phyloP scores from a whole-genome alignment of 306 rosid species.

The Casuarina glauca region DNA sequence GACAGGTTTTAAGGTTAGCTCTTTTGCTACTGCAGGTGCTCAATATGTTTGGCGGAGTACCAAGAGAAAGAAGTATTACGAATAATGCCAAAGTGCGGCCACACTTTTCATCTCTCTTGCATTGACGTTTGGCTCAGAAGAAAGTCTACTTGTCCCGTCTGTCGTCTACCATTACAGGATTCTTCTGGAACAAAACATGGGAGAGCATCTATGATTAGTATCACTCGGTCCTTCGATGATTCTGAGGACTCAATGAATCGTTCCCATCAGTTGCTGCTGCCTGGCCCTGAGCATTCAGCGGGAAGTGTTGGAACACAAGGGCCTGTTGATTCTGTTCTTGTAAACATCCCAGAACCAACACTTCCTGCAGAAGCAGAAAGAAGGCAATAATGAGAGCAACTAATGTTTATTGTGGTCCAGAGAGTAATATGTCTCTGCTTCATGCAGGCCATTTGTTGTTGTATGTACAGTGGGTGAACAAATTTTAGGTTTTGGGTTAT shows the following conservation, averaged over 20 bases:
- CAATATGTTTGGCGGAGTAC: slow-evolving; percentile 88
- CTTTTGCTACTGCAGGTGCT: slow-evolving; percentile 60
- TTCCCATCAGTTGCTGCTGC: slow-evolving; percentile 46
- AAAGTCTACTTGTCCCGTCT: slow-evolving; percentile 88
- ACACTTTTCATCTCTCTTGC: slow-evolving; percentile 86
- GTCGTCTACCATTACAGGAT: slow-evolving; percentile 75
- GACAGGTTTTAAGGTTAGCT: background rate
- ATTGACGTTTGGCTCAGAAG: slow-evolving; percentile 88
- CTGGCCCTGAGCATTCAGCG: slow-evolving; percentile 22
- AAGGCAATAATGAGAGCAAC: slow-evolving; percentile 32
- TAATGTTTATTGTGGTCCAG: slow-evolving; percentile 17
- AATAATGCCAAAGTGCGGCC: slow-evolving; percentile 93
- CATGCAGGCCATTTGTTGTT: slow-evolving; percentile 10
- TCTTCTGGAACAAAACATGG: slow-evolving; percentile 51
- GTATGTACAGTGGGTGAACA: background rate
- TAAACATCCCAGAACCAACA: slow-evolving; percentile 28
- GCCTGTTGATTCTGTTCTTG: slow-evolving; percentile 31
- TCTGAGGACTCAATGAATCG: slow-evolving; percentile 47
- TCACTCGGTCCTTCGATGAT: slow-evolving; percentile 47
- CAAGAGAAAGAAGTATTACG: slow-evolving; percentile 81
- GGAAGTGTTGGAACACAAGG: slow-evolving; percentile 37
- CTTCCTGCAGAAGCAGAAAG: slow-evolving; percentile 45
- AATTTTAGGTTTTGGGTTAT: background rate
- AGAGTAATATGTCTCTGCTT: slow-evolving; percentile 26
- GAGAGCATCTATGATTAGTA: slow-evolving; percentile 49